Evolutionary conservation across 352 stramenopile species (phyloP).

Genomic region (Phytopythium litorale): DNA sequence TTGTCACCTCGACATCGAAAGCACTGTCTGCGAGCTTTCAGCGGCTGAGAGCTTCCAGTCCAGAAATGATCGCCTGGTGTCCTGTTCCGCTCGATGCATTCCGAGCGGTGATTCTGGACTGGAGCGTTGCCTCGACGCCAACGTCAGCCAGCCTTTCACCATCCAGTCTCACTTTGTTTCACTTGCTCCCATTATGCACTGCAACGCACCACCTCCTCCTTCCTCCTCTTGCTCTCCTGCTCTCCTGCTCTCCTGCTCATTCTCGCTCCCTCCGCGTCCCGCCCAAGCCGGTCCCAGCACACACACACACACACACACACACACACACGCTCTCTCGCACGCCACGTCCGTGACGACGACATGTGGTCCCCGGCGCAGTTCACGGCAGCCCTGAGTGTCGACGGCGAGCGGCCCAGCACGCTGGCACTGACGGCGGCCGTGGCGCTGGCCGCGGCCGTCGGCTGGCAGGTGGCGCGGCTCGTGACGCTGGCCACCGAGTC

Average conservation of each 20-base stretch:
- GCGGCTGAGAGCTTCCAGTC: too few species aligned
- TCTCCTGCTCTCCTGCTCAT: background rate
- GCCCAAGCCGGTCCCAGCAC: background rate
- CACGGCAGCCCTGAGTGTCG: background rate
- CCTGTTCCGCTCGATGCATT: too few species aligned
- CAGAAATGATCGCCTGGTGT: too few species aligned
- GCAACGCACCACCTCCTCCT: background rate
- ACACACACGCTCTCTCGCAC: background rate
- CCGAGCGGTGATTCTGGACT: too few species aligned
- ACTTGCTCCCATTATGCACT: background rate
- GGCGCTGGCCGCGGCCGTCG: constrained; percentile 6
- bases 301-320: too few species aligned
- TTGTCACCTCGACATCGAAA: too few species aligned
- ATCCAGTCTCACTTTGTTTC: background rate
- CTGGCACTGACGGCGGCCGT: constrained; percentile 10
- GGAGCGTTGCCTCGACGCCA: too few species aligned
- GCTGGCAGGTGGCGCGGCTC: constrained; percentile 11
- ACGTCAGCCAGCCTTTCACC: background rate
- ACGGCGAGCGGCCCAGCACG: background rate
- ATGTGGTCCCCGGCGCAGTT: constrained; percentile 8
- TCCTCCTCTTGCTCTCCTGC: too few species aligned
- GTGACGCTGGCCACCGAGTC: constrained; percentile 1
- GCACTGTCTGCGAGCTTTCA: too few species aligned
- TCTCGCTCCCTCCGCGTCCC: background rate
- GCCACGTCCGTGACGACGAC: background rate